Percentiles rank a stretch among this genome's conserved stretches.
These are phyloP conservation scores for Aschersonia sp. DNA, from an alignment of 2,329 filamentous ascomycete species.

Conservation along the genomic window DNA sequence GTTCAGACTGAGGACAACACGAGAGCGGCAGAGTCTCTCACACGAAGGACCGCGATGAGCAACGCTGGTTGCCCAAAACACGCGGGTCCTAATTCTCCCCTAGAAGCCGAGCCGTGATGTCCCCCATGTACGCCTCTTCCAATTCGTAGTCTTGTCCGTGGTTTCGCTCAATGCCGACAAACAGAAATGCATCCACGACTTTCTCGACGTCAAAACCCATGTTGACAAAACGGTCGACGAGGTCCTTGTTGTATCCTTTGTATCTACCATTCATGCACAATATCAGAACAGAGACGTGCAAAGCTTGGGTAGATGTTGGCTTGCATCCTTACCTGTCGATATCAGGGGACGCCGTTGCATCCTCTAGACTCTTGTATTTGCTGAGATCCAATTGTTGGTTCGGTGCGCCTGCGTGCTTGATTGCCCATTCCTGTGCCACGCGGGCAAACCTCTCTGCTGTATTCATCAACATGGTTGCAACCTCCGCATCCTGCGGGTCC, in stretches of 20 bases:
- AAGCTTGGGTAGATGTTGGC: too few relatives aligned
- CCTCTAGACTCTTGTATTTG: constrained; percentile 21
- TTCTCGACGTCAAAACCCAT: constrained; percentile 86
- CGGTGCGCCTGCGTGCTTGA: constrained; percentile 68
- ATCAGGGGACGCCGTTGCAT: constrained; percentile 5
- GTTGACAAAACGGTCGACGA: constrained; percentile 69
- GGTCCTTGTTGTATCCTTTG: constrained; percentile 69
- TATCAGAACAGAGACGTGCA: neutral
- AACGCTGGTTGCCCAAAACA: neutral
- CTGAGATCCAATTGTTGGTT: constrained; percentile 20
- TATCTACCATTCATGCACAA: constrained; percentile 38
- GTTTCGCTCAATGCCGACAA: constrained; percentile 66
- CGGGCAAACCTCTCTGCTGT: constrained; percentile 66
- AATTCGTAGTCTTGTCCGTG: constrained; percentile 69
- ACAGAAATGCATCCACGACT: constrained; percentile 76
- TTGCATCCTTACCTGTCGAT: constrained; percentile 13
- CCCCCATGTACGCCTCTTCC: constrained; percentile 82
- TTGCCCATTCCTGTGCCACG: constrained; percentile 82
- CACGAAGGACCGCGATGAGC: constrained; percentile 41
- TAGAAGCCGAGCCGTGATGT: constrained; percentile 73
- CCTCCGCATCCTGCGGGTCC: constrained; percentile 92
- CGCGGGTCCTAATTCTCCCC: constrained; percentile 37
- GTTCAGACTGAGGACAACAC: neutral
- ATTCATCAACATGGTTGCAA: constrained; percentile 76
- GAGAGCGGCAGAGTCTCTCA: too few relatives aligned